Percentiles rank a stretch among this genome's conserved stretches.
Evolutionary conservation across 176 grass and related monocot genomes (phyloP).

Genomic region (Puya raimondii): DNA sequence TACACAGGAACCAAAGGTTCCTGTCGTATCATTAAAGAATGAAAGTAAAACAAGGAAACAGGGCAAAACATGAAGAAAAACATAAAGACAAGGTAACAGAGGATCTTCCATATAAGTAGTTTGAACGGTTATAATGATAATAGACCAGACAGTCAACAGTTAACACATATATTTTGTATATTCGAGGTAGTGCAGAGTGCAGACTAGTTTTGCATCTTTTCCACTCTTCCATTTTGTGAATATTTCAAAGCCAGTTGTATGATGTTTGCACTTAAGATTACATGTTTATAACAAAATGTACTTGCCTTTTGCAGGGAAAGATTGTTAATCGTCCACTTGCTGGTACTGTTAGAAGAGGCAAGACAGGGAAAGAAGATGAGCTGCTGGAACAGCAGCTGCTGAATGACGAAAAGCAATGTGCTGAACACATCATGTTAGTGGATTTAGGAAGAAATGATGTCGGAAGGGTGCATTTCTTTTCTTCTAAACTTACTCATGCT

Average conservation of each 20-base stretch:
- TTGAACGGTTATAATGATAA: not conserved
- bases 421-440: conserved; percentile 90
- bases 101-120: not conserved
- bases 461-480: conserved; percentile 40
- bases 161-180: not conserved
- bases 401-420: conserved; percentile 79
- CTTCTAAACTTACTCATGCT: not conserved
- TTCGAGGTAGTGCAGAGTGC: not conserved
- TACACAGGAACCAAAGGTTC: no score
- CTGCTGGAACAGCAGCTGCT: conserved; percentile 61
- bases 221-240: not conserved
- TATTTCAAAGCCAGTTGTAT: not conserved
- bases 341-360: conserved; percentile 79
- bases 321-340: conserved; percentile 87
- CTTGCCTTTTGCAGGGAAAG: conserved; percentile 33
- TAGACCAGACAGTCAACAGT: not conserved
- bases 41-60: no score
- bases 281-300: not conserved
- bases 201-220: not conserved
- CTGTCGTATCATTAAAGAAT: no score
- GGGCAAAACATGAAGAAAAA: no score
- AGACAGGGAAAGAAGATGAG: conserved; percentile 55
- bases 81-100: no score
- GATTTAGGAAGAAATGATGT: conserved; percentile 95
- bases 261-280: not conserved